Percentiles rank a stretch among this genome's conserved stretches.
Conservation (phyloP, 2,329 filamentous ascomycete species). For the Anisogramma anomala region DNA sequence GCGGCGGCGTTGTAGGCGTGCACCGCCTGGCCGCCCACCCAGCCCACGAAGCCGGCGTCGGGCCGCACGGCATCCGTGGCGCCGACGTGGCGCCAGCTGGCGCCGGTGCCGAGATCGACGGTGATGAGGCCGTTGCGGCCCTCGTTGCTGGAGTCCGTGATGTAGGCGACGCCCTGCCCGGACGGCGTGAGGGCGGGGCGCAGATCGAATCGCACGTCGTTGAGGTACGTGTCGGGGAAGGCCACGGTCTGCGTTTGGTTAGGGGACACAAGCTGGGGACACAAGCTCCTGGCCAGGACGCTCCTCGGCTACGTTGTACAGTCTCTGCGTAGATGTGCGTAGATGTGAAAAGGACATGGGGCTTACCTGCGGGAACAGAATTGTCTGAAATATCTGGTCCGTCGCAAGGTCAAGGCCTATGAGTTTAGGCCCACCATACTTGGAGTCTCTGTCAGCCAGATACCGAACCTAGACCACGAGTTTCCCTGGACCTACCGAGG, state of each 20-base stretch:
- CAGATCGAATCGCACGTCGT: conserved; percentile 44
- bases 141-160: conserved; percentile 37
- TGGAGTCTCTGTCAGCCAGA: too few species aligned
- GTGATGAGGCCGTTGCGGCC: conserved; percentile 38
- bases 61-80: conserved; percentile 28
- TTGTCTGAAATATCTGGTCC: conserved; percentile 36
- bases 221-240: conserved; percentile 37
- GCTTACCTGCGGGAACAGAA: conserved; percentile 30
- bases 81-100: conserved; percentile 38
- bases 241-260: conserved; percentile 25
- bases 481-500: conserved; percentile 19
- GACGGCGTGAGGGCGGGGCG: conserved; percentile 27
- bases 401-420: conserved; percentile 34
- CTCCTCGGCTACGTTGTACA: neutral
- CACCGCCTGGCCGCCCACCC: conserved; percentile 35
- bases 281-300: too few species aligned
- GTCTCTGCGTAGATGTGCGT: too few species aligned
- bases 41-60: conserved; percentile 33
- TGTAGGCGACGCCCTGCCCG: conserved; percentile 38
- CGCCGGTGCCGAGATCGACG: conserved; percentile 36
- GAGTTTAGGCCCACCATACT: conserved; percentile 38
- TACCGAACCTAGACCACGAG: too few species aligned
- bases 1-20: conserved; percentile 28
- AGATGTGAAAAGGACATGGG: neutral
- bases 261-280: too few species aligned